Evolutionary conservation across 2,329 filamentous ascomycete genomes (phyloP), one percentile per base, ranked within the genome.

Genomic region (Mycogone perniciosa): DNA sequence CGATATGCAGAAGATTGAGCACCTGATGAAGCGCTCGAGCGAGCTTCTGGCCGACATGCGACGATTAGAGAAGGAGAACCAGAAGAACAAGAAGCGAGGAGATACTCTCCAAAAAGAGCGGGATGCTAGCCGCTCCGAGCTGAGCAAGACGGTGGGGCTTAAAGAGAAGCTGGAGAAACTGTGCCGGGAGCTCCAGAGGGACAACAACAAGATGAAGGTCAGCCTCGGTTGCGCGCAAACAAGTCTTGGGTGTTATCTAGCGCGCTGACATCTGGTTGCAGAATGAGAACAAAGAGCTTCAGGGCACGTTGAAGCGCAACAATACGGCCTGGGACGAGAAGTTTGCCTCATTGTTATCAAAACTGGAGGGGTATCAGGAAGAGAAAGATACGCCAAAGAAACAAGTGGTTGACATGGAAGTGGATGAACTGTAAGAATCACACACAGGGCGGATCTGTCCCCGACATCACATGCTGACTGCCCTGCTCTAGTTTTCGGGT

Each of bases 141-240:
- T 96, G 50, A 92, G 84, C 71, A 96, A 96, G 71, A 92, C 91
- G 26, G 85, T 88, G 20, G 87, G 85, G 1, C 82, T 97, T 65
- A 96, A 95, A 68, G 91, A 97, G 67, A 97, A 97, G 71, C 76
- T 99, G 42, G 93, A 99, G 71, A 99, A 97, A 67, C 76, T 99
- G 31, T 96, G 91, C 62, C 79, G 93, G 51, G 93, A 99, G 68
- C 78, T 99, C 50, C 93, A 95, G 54, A 88, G 92, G 62, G 93
- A 99, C 65, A 99, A 99, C 69, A 97, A 97, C 71, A 95, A 95
- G 72, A 83, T 99, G 58, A 97, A 97, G 85, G 89, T 93, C 70
- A 60, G 58, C 41, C 35, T 13, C 31, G 13, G 27, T 42, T 31
- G 38, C 35, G 11, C 35, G 37, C 13, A 47, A 30, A 29, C 9